Percentiles rank a stretch among this genome's conserved stretches.
phyloP scores from a whole-genome alignment of 139 green algal genomes.

The Pleodorina starrii region DNA sequence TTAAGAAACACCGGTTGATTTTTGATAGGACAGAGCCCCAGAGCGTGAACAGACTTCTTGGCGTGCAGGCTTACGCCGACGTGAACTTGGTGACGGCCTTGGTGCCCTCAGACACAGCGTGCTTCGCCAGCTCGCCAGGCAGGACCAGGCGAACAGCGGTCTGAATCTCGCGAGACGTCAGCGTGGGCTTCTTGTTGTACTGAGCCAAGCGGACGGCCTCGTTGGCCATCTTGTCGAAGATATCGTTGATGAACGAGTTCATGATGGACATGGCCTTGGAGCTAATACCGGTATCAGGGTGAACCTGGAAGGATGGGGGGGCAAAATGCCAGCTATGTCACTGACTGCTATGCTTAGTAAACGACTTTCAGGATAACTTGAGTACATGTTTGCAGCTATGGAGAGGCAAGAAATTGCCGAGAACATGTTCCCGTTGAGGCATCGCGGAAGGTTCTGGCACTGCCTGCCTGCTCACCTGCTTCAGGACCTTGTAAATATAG shows the following conservation, averaged over 20 bases:
- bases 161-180: slow-evolving; percentile 78
- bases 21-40: neutral
- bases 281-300: slow-evolving; percentile 92
- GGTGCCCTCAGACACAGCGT: slow-evolving; percentile 87
- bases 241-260: slow-evolving; percentile 95
- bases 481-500: slow-evolving; percentile 99
- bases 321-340: slow-evolving; percentile 81
- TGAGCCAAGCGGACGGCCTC: slow-evolving; percentile 78
- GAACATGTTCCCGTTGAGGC: too few species aligned
- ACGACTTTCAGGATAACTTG: neutral
- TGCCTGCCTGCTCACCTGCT: slow-evolving; percentile 57
- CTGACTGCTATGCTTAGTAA: neutral
- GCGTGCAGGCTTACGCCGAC: slow-evolving; percentile 64
- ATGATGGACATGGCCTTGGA: slow-evolving; percentile 54
- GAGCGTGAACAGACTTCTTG: neutral
- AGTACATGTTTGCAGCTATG: neutral
- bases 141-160: slow-evolving; percentile 88
- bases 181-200: slow-evolving; percentile 66
- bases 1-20: slow-evolving; percentile 53
- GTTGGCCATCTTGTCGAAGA: slow-evolving; percentile 92
- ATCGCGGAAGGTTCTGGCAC: neutral
- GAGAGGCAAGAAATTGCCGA: neutral
- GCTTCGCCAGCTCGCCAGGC: slow-evolving; percentile 90
- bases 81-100: slow-evolving; percentile 96
- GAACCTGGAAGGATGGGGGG: slow-evolving; percentile 79